phyloP scores from a whole-genome alignment of 1,139 yeast species.

The Candida tetrigidarum region DNA sequence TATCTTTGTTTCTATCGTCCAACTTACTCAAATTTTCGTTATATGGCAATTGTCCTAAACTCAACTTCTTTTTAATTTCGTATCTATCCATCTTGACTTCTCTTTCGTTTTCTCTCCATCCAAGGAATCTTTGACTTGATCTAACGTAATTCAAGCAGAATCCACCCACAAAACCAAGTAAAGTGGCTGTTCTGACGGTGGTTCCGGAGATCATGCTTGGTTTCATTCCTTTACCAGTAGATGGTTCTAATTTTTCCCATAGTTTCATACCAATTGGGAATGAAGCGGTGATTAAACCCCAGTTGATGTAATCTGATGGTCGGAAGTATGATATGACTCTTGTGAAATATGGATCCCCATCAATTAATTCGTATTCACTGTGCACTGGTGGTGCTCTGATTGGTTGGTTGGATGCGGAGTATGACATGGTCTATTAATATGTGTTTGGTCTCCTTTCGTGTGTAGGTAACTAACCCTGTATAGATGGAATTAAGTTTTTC shows the following conservation, averaged over 20 bases:
- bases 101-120: conserved; percentile 71
- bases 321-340: conserved; percentile 79
- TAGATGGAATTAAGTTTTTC: background rate
- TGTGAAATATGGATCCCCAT: conserved; percentile 76
- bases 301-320: conserved; percentile 62
- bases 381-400: conserved; percentile 48
- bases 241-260: conserved; percentile 68
- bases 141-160: conserved; percentile 68
- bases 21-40: conserved; percentile 60
- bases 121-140: conserved; percentile 77
- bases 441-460: background rate
- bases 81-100: conserved; percentile 77
- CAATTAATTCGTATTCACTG: conserved; percentile 61
- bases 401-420: conserved; percentile 44
- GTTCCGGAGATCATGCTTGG: conserved; percentile 58
- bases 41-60: conserved; percentile 71
- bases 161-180: conserved; percentile 73
- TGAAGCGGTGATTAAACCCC: conserved; percentile 71
- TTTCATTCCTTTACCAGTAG: conserved; percentile 60
- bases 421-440: conserved; percentile 35
- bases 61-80: conserved; percentile 70
- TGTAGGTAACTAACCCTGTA: too few species aligned
- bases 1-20: conserved; percentile 73
- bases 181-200: conserved; percentile 60
- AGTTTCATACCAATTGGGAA: conserved; percentile 62